Base-by-base conservation (phyloP, 2,329 filamentous ascomycete species). In the Acephala macrosclerotiorum region DNA sequence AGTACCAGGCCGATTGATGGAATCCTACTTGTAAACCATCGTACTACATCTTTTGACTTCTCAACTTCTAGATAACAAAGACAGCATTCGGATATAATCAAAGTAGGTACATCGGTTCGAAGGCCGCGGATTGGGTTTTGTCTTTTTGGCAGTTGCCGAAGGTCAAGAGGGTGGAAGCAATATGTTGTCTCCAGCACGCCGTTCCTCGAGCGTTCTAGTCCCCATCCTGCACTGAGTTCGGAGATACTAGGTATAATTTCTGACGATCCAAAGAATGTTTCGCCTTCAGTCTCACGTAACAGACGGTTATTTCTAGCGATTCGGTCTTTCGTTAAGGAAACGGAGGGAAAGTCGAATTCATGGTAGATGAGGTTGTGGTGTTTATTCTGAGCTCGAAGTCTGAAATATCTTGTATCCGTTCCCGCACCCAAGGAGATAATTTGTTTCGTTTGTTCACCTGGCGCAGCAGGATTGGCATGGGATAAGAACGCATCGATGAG, bases 1-100 rank as follows among this genome's bases (percentile, higher is more conserved):
- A 98, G 79, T 45, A 97, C 80, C 2, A 96, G 79, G 0, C 84
- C 87, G 0, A 89, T 74, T 18, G 70, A 71, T 58, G 75, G 71
- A 42, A 87, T 85, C 22, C 77, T 80, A 2, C 81, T 78, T 18
- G 84, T 82, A 73, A 95, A 93, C 77, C 87, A 89, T 18, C 81
- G 77, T 25, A 97, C 78, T 4, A 95, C 88, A 1, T 80, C 79
- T 42, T 84, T 82, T 0, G 94, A 90, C 60, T 89, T 85, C 0
- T 84, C 74, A 0, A 89, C 84, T 9, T 89, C 84, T 1, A 99
- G 85, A 75, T 99, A 99, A 77, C 96, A 93, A 36, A 99, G 85
- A 76, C 96, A 99, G 83, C 96, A 98, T 79, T 99, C 96, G 0
- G 95, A 98, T 7, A 99, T 84, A 26, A 99, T 79, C 9, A 99